Conservation (phyloP, 352 stramenopile species). For the Salisapilia sapeloensis region DNA sequence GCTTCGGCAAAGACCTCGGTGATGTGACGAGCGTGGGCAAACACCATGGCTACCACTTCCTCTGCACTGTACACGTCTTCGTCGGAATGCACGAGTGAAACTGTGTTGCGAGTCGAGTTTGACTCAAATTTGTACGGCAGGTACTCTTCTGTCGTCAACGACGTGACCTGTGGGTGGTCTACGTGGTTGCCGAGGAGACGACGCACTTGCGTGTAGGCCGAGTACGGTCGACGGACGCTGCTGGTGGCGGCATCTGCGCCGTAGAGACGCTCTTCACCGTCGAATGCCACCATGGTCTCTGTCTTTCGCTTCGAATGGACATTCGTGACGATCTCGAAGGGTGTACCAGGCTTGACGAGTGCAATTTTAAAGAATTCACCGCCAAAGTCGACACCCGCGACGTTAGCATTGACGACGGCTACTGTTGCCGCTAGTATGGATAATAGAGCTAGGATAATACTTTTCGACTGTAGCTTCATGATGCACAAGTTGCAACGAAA, state of each 20-base stretch:
- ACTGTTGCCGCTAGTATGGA: slow-evolving; percentile 3
- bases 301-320: slow-evolving; percentile 97
- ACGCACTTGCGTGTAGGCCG: slow-evolving; percentile 79
- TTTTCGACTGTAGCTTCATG: slow-evolving; percentile 14
- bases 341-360: slow-evolving; percentile 85
- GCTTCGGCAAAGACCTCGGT: slow-evolving; percentile 50
- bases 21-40: slow-evolving; percentile 81
- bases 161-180: slow-evolving; percentile 47
- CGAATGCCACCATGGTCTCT: slow-evolving; percentile 86
- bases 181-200: slow-evolving; percentile 79
- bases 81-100: slow-evolving; percentile 30
- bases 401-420: slow-evolving; percentile 19
- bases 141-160: slow-evolving; percentile 48
- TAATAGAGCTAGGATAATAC: slow-evolving; percentile 9
- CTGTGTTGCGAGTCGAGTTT: slow-evolving; percentile 62
- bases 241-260: slow-evolving; percentile 88
- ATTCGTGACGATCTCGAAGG: slow-evolving; percentile 97
- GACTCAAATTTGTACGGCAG: slow-evolving; percentile 69
- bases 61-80: slow-evolving; percentile 79
- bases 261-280: slow-evolving; percentile 88
- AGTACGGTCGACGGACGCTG: slow-evolving; percentile 84
- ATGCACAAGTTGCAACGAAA: no score
- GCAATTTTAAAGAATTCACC: slow-evolving; percentile 81
- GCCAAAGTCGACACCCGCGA: slow-evolving; percentile 91
- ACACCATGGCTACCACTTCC: slow-evolving; percentile 94